phyloP scores from a whole-genome alignment of 306 rosid genomes.

The Mimosa bimucronata region DNA sequence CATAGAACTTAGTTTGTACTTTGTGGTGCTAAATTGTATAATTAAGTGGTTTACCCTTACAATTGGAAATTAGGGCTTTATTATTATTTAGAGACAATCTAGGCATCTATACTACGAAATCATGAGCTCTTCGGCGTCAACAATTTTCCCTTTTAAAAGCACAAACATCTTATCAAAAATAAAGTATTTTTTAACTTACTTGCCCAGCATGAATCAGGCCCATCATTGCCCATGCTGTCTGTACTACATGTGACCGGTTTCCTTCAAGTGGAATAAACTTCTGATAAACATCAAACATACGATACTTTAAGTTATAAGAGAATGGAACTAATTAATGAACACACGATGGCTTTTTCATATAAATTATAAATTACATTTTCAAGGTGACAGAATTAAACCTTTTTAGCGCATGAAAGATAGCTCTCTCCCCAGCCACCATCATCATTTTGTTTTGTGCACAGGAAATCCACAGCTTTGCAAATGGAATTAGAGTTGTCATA shows the following conservation, averaged over 20 bases:
- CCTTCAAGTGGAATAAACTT: conserved; percentile 56
- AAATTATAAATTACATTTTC: too few species aligned
- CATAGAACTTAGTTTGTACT: too few species aligned
- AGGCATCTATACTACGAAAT: too few species aligned
- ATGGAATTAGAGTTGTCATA: conserved; percentile 45
- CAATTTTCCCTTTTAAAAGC: too few species aligned
- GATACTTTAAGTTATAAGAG: not conserved
- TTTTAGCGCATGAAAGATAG: conserved; percentile 58
- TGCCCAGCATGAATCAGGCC: conserved; percentile 64
- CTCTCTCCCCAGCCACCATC: conserved; percentile 88
- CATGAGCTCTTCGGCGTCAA: too few species aligned
- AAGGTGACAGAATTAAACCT: conserved; percentile 34
- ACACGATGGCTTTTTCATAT: not conserved
- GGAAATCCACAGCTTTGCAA: conserved; percentile 55
- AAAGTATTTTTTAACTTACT: conserved; percentile 21
- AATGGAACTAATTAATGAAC: not conserved
- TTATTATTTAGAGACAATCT: too few species aligned
- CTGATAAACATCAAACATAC: conserved; percentile 33
- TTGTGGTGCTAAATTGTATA: too few species aligned
- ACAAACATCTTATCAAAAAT: not conserved
- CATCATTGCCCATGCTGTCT: conserved; percentile 74
- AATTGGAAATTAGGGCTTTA: too few species aligned
- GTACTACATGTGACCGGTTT: conserved; percentile 64
- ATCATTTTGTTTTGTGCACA: conserved; percentile 48
- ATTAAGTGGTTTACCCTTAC: too few species aligned